Evolutionary conservation across 805 yeast species (phyloP), one percentile per base, ranked within the genome.

Genomic region (Kregervanrija pseudodelftensis): DNA sequence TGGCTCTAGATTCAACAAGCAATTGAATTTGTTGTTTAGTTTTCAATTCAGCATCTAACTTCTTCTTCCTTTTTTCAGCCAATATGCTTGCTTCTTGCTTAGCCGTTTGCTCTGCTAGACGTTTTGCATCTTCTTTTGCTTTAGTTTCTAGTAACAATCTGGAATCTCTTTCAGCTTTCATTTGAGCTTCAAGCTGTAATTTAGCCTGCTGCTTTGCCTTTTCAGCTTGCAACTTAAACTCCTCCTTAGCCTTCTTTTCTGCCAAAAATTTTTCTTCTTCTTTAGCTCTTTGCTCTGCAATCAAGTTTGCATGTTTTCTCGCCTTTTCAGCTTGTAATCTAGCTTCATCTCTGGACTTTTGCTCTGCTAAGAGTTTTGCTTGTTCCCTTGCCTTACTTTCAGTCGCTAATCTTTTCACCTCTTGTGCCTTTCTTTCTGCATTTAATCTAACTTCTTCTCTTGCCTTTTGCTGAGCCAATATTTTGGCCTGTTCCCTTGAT

Each of bases 401-500:
- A 38, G 34, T 3, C 3, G 36, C 30, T 13, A 35, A 30, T 30
- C 16, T 33, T 39, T 43, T 39, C 13, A 15, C 8, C 31, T 33
- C 30, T 22, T 11, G 15, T 30, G 12, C 9, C 31, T 22, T 22
- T 39, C 36, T 41, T 38, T 44, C 44, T 1, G 30, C 37, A 14
- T 48, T 42, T 4, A 44, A 10, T 15, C 39, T 41, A 9, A 30
- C 34, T 28, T 43, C 37, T 12, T 46, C 44, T 37, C 38, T 34
- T n/a, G 40, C 34, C 3, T 33, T 43, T 37, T 42, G 38, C 2
- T 12, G 36, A 7, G 28, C 28, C 28, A 22, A 5, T 22, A 22
- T 4, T 22, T n/a, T 33, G 8, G 15, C 16, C 15, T 33, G 36
- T n/a, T 33, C 15, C 12, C 36, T 14, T 13, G 34, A 11, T 33